Percentiles rank a stretch among this genome's conserved stretches.
Evolutionary conservation across 352 stramenopile genomes (phyloP).

Genomic region (Saprolegnia parasitica): DNA sequence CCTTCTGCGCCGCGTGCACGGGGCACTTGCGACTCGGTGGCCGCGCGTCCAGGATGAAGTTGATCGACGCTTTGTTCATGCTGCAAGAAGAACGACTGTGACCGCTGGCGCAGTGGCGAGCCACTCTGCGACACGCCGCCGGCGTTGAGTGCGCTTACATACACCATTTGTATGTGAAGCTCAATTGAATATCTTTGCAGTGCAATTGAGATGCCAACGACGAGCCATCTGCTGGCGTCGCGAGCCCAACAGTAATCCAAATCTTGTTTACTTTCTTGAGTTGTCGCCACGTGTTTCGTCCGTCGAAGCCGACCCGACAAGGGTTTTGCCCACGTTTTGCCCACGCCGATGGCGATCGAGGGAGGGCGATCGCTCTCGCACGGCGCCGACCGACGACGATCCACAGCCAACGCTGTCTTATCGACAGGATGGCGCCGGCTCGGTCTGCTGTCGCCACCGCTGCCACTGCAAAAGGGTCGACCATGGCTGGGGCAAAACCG

Average conservation of each 20-base stretch:
- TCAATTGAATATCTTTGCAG: not conserved
- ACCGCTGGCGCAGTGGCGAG: no score
- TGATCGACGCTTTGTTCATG: conserved; percentile 1
- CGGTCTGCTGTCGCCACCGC: no score
- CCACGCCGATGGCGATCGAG: no score
- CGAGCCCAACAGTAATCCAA: not conserved
- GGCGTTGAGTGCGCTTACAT: not conserved
- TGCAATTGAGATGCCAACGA: not conserved
- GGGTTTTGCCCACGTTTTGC: not conserved
- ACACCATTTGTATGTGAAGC: not conserved
- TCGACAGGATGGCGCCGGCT: no score
- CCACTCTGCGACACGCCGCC: no score
- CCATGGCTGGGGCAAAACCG: no score
- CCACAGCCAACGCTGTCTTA: no score
- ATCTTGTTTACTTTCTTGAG: conserved; percentile 2
- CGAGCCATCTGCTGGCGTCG: not conserved
- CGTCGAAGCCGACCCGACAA: no score
- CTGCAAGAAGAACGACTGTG: no score
- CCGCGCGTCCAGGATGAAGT: not conserved
- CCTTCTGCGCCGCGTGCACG: not conserved
- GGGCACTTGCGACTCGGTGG: not conserved
- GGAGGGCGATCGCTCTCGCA: no score
- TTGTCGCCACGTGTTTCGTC: not conserved
- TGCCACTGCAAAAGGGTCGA: no score
- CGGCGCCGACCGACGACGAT: no score